Evolutionary conservation across 1,139 yeast species (phyloP).

Genomic region (Hyphopichia khmerensis): DNA sequence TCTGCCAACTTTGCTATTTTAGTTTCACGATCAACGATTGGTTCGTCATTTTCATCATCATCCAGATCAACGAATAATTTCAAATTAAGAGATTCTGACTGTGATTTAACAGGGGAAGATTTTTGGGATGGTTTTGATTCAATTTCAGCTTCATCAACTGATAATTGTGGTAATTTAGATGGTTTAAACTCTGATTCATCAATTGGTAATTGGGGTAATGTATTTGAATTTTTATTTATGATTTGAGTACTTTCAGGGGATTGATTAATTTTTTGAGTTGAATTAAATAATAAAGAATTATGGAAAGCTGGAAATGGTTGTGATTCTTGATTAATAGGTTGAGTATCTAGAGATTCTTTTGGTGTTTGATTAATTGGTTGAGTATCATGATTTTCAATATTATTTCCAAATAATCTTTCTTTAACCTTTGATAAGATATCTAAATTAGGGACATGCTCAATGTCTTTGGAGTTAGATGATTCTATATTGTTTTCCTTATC

Average conservation of each 20-base stretch:
- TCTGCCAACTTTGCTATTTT: constrained; percentile 23
- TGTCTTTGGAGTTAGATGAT: too few species aligned
- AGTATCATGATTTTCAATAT: background rate
- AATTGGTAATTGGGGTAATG: background rate
- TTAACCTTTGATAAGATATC: constrained; percentile 9
- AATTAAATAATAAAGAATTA: background rate
- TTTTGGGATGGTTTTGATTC: background rate
- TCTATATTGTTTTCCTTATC: background rate
- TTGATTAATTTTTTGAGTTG: constrained; percentile 1
- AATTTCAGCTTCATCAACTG: constrained; percentile 12
- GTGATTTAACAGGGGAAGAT: background rate
- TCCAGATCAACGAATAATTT: constrained; percentile 7
- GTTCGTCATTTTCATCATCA: constrained; percentile 8
- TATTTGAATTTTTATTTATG: background rate
- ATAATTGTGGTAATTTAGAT: constrained; percentile 11
- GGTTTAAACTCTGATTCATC: background rate
- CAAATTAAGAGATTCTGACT: background rate
- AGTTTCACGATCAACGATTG: constrained; percentile 19
- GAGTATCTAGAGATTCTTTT: background rate
- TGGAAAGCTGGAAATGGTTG: background rate
- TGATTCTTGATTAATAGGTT: background rate
- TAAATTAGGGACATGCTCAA: constrained; percentile 5
- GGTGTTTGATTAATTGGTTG: background rate
- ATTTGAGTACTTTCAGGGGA: too few species aligned
- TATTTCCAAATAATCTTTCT: constrained; percentile 9